Evolutionary conservation across 306 rosid genomes (phyloP).

Genomic region (Cucumis melo): DNA sequence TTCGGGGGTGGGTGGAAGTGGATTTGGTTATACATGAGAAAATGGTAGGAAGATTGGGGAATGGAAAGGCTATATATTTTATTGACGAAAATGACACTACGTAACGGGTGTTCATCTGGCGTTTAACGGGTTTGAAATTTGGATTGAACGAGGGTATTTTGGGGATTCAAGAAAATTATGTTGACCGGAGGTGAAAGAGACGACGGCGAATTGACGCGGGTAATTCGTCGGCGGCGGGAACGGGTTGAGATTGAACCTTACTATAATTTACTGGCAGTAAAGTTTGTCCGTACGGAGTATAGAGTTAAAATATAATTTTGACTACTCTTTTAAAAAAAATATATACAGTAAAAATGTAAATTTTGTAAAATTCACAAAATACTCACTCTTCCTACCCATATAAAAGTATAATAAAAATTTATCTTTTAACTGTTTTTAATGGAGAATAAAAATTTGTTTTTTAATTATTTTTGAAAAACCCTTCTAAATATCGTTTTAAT

Average conservation of each 20-base stretch:
- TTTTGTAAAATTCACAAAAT: too few species aligned
- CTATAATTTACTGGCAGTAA: background rate
- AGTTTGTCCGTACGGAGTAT: background rate
- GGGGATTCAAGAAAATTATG: background rate
- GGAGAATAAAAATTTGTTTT: too few species aligned
- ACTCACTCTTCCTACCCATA: too few species aligned
- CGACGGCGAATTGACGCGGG: background rate
- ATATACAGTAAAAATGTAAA: too few species aligned
- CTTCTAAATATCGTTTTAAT: too few species aligned
- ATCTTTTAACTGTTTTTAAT: too few species aligned
- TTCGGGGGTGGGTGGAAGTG: constrained; percentile 21
- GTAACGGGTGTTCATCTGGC: background rate
- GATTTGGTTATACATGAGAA: constrained; percentile 1
- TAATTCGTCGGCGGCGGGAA: background rate
- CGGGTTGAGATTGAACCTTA: background rate
- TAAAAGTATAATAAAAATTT: too few species aligned
- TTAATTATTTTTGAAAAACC: too few species aligned
- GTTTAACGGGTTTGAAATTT: background rate
- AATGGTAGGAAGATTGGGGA: background rate
- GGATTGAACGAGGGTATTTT: background rate
- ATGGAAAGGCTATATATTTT: background rate
- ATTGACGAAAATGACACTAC: constrained; percentile 1
- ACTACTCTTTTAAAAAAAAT: too few species aligned
- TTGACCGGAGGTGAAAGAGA: background rate
- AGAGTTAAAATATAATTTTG: background rate